Conservation (phyloP, 73 alveolate species). For the Blepharisma japonicum region DNA sequence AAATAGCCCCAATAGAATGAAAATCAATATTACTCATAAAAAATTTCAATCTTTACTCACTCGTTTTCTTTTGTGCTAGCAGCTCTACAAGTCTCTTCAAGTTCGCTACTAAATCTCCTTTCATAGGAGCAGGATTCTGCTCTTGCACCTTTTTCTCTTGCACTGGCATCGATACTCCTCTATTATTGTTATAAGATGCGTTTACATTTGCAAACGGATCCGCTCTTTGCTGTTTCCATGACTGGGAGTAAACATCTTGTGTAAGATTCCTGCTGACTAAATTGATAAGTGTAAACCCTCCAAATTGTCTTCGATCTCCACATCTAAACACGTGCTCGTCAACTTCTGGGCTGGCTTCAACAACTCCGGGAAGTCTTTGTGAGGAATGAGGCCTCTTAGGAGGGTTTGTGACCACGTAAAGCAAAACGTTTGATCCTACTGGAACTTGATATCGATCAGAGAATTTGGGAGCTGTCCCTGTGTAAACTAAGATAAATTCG, state of each 20-base stretch:
- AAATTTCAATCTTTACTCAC: no score
- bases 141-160: background rate
- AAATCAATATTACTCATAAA: no score
- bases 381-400: background rate
- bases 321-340: slow-evolving; percentile 11
- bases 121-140: background rate
- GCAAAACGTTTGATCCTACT: background rate
- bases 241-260: background rate
- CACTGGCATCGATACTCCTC: background rate
- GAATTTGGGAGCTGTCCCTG: slow-evolving; percentile 6
- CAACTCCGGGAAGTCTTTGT: background rate
- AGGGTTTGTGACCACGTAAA: slow-evolving; percentile 8
- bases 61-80: background rate
- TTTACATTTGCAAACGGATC: background rate
- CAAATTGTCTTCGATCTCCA: slow-evolving; percentile 26
- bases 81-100: slow-evolving; percentile 11
- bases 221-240: background rate
- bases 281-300: background rate
- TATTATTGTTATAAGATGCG: background rate
- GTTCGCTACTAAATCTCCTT: slow-evolving; percentile 13
- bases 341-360: background rate
- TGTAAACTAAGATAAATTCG: background rate
- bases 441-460: background rate
- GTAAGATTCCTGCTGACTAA: background rate
- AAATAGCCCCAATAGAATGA: no score